Evolutionary conservation across 768 basidiomycete species (phyloP).

Genomic region (Ramaria rubella): DNA sequence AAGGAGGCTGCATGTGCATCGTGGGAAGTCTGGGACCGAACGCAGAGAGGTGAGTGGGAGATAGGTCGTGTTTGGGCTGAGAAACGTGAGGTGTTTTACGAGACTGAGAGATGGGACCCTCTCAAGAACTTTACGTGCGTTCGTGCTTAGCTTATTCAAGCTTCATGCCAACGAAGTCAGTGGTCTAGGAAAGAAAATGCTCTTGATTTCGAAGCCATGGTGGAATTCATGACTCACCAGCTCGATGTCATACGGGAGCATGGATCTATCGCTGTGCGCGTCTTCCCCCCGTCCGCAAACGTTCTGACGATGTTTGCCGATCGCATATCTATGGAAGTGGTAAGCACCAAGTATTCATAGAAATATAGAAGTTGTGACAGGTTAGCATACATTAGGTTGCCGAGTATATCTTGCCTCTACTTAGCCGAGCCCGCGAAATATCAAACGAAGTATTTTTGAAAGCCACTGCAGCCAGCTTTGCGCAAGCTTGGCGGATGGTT

Average conservation of each 20-base stretch:
- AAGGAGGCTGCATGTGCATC: slow-evolving; percentile 72
- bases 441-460: slow-evolving; percentile 67
- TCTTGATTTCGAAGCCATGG: slow-evolving; percentile 91
- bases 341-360: slow-evolving; percentile 28
- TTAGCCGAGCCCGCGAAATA: slow-evolving; percentile 71
- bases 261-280: slow-evolving; percentile 71
- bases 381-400: slow-evolving; percentile 54
- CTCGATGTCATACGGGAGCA: slow-evolving; percentile 62
- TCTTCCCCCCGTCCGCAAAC: slow-evolving; percentile 76
- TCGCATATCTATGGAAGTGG: slow-evolving; percentile 78
- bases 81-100: slow-evolving; percentile 91
- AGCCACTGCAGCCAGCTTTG: slow-evolving; percentile 84
- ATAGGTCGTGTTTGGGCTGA: slow-evolving; percentile 94
- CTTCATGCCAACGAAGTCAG: neutral
- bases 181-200: slow-evolving; percentile 41
- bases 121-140: slow-evolving; percentile 75
- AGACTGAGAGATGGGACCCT: slow-evolving; percentile 71
- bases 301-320: slow-evolving; percentile 82
- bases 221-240: slow-evolving; percentile 72
- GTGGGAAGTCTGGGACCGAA: slow-evolving; percentile 69
- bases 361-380: neutral
- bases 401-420: slow-evolving; percentile 77
- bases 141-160: neutral
- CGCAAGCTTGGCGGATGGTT: slow-evolving; percentile 82
- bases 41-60: slow-evolving; percentile 63